Evolutionary conservation across 2,329 filamentous ascomycete genomes (phyloP).

Genomic region (Elsinoe arachidis): DNA sequence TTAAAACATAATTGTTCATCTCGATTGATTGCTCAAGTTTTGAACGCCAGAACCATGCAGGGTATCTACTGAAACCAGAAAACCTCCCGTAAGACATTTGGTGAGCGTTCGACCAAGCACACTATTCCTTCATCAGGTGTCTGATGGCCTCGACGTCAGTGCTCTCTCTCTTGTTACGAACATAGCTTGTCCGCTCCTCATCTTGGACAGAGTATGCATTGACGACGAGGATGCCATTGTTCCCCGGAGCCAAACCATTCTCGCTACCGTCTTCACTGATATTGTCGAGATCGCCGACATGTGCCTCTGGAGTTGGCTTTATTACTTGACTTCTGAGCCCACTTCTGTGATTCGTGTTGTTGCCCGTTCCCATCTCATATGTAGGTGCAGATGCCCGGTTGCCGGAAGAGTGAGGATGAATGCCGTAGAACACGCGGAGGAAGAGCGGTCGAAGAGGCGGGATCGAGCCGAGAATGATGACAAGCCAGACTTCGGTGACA

Average conservation of each 20-base stretch:
- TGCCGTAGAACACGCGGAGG: slow-evolving; percentile 9
- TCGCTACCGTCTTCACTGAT: slow-evolving; percentile 3
- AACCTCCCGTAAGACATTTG: neutral
- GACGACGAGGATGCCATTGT: neutral
- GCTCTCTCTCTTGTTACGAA: neutral
- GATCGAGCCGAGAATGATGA: slow-evolving; percentile 9
- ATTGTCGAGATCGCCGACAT: neutral
- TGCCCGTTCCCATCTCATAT: neutral
- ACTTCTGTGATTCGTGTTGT: neutral
- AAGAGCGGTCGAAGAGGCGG: slow-evolving; percentile 10
- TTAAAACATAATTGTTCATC: too few species aligned
- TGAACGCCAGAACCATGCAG: neutral
- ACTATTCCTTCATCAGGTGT: slow-evolving; percentile 1
- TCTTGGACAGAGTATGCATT: neutral
- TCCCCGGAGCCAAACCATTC: neutral
- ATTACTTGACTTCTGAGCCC: neutral
- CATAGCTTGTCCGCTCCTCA: neutral
- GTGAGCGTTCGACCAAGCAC: neutral
- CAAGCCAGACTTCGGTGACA: slow-evolving; percentile 2
- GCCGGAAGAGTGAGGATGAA: neutral
- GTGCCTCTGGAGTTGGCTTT: neutral
- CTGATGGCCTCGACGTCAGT: slow-evolving; percentile 3
- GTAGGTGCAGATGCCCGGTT: neutral
- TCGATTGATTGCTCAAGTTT: neutral
- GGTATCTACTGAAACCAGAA: neutral